Base-by-base conservation (phyloP, 1,284 basidiomycete species). In the Porogramme epimiltina region DNA sequence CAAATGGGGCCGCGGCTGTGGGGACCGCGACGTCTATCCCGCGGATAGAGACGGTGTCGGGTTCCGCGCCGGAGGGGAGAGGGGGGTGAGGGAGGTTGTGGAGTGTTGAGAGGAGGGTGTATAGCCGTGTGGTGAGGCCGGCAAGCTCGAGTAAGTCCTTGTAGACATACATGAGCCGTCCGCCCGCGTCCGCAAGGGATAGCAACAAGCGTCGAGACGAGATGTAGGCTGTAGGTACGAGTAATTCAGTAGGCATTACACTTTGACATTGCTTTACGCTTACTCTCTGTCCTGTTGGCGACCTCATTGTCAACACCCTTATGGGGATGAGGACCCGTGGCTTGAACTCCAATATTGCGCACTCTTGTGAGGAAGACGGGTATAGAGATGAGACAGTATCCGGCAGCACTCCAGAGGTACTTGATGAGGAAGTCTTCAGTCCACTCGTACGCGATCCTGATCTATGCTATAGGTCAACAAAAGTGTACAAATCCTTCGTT, bases 401-500 rank as follows among this genome's bases (percentile, higher is more conserved):
- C 93, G 6, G 87, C 86, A 0, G 93, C 94, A 20, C 90, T 93
- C 93, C 94, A 96, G 10, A 93, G 74, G 67, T 96, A 96, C 69
- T 96, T 95, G 76, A 95, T 93, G 9, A 96, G 88, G 60, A 92
- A 93, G 73, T 96, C 93, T 65, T 95, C 92, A 0, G 91, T 95
- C 93, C 87, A 91, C 62, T 91, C 89, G 64, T 93, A 93, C 1
- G 85, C 85, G 46, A 92, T 90, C 22, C 89, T 84, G 44, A 90
- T 88, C 86, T 87, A 18, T 18, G 20, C 10, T 18, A 41, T 2
- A 34, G 19, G 26, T n/a, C 11, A 45, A 40, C 23, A 20, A 19
- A 16, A 9, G 3, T 25, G 42, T 26, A 33, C 18, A 9, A 25
- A 46, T 22, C 16, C 24, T 36, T 18, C n/a, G 28, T 15, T 38